These are phyloP conservation scores for Thymus quinquecostatus DNA, from an alignment of 257 asterid genomes.

Conservation along the genomic window DNA sequence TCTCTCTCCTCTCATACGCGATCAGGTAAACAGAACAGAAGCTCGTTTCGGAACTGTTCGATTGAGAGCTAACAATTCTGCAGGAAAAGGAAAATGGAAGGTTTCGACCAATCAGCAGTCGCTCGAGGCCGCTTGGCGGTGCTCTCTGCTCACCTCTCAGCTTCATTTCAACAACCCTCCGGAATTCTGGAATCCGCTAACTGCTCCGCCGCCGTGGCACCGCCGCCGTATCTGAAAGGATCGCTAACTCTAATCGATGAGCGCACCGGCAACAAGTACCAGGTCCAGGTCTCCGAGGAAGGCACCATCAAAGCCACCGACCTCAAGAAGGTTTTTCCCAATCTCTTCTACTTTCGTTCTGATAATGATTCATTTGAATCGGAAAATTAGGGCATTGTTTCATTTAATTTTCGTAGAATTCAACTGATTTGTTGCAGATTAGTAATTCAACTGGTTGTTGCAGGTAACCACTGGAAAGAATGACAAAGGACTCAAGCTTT, in stretches of 20 bases:
- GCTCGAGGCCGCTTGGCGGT: slow-evolving; percentile 88
- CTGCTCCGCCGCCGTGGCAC: slow-evolving; percentile 60
- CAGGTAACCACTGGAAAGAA: slow-evolving; percentile 71
- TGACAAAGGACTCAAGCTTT: slow-evolving; percentile 96
- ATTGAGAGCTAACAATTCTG: neutral
- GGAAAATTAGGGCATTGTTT: neutral
- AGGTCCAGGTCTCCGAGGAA: slow-evolving; percentile 80
- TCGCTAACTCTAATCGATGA: slow-evolving; percentile 68
- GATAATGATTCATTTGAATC: neutral
- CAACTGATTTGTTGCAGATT: neutral
- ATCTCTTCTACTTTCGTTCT: no score
- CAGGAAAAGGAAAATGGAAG: slow-evolving; percentile 37
- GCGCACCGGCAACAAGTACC: slow-evolving; percentile 77
- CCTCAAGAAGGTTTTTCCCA: slow-evolving; percentile 62
- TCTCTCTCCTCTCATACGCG: neutral
- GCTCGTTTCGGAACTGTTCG: neutral
- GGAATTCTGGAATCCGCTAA: slow-evolving; percentile 48
- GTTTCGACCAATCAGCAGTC: slow-evolving; percentile 47
- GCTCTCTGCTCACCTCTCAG: slow-evolving; percentile 80
- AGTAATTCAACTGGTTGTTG: slow-evolving; percentile 29
- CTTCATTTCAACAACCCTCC: slow-evolving; percentile 36
- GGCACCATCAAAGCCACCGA: slow-evolving; percentile 94
- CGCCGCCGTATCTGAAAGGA: slow-evolving; percentile 72
- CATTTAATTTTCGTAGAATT: no score
- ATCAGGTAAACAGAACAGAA: neutral